phyloP scores from a whole-genome alignment of 73 alveolate genomes.

The Paraurostyla sp. region DNA sequence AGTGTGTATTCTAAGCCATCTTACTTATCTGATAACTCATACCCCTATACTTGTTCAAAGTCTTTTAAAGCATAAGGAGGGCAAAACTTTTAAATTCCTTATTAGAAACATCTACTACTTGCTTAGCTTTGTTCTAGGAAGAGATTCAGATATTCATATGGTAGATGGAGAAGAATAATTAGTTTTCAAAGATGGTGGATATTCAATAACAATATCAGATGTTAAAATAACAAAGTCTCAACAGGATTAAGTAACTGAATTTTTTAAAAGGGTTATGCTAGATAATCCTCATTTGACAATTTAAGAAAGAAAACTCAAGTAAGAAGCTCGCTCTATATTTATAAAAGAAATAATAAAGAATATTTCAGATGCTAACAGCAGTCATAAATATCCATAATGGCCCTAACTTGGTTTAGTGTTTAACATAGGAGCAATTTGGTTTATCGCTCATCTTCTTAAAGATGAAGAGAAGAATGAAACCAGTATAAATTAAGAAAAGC shows the following conservation, averaged over 20 bases:
- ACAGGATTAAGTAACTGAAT: not conserved
- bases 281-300: slow-evolving; percentile 47
- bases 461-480: slow-evolving; percentile 37
- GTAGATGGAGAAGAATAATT: too few relatives aligned
- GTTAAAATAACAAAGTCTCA: too few relatives aligned
- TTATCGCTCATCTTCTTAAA: not conserved
- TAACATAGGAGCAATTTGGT: slow-evolving; percentile 42
- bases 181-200: too few relatives aligned
- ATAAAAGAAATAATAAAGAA: slow-evolving; percentile 44
- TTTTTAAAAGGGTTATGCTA: slow-evolving; percentile 25
- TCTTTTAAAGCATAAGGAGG: slow-evolving; percentile 49
- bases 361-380: not conserved
- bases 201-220: too few relatives aligned
- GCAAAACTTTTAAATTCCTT: slow-evolving; percentile 34
- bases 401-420: slow-evolving; percentile 17
- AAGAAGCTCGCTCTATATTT: slow-evolving; percentile 24
- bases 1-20: not conserved
- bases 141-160: too few relatives aligned
- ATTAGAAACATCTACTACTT: slow-evolving; percentile 50
- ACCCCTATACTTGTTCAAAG: slow-evolving; percentile 31
- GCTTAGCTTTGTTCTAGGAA: too few relatives aligned
- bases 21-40: slow-evolving; percentile 28
- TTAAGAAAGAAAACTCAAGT: slow-evolving; percentile 1
- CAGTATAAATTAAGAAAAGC: not conserved
- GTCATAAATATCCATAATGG: slow-evolving; percentile 34